Percentiles rank a stretch among this genome's conserved stretches.
Evolutionary conservation across 345 rosid genomes (phyloP).

Genomic region (Salix brachista): DNA sequence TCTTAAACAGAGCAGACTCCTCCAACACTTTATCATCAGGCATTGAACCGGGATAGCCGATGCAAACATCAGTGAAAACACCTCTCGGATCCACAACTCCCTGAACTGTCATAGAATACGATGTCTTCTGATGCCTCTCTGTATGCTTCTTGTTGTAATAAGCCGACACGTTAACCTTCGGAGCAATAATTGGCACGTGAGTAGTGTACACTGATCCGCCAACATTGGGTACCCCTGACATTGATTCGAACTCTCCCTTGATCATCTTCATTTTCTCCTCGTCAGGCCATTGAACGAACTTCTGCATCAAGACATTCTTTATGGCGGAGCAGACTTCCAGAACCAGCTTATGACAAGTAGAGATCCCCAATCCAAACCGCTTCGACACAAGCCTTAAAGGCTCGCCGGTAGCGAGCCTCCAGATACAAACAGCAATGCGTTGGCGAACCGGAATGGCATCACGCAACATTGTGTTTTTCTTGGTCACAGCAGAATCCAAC

Average conservation of each 20-base stretch:
- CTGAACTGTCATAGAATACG: constrained; percentile 73
- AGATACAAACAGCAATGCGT: constrained; percentile 82
- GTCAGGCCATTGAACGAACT: constrained; percentile 66
- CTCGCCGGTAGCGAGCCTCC: constrained; percentile 83
- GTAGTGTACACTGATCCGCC: constrained; percentile 84
- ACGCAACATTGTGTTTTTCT: constrained; percentile 84
- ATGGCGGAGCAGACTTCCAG: constrained; percentile 79
- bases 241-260: constrained; percentile 40
- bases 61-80: constrained; percentile 69
- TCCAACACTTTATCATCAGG: constrained; percentile 70
- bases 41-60: constrained; percentile 84
- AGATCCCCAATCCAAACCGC: constrained; percentile 78
- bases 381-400: constrained; percentile 76
- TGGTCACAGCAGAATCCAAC: constrained; percentile 60
- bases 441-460: constrained; percentile 90
- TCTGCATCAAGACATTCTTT: constrained; percentile 58
- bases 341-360: constrained; percentile 83
- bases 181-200: constrained; percentile 76
- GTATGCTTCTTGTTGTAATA: constrained; percentile 82
- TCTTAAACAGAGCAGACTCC: constrained; percentile 57
- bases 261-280: constrained; percentile 37
- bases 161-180: constrained; percentile 59
- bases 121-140: constrained; percentile 76
- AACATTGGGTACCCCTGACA: constrained; percentile 54
- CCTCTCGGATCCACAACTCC: constrained; percentile 72